Conservation (phyloP, 139 green algal species). For the Chlorella sp. region DNA sequence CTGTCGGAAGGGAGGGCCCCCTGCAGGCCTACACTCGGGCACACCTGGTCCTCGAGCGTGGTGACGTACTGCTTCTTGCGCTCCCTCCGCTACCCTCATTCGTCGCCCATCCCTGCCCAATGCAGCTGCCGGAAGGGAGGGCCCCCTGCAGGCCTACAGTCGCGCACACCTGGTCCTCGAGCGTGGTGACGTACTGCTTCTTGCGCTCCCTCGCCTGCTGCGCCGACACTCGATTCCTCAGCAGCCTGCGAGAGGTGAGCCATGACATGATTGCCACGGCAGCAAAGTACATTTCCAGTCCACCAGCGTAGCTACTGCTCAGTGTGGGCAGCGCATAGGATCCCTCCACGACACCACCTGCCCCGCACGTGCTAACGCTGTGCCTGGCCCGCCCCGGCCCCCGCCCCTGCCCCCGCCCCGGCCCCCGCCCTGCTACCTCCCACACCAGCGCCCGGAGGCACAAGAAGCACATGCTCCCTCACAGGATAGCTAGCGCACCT, state of each 20-base stretch:
- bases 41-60: constrained; percentile 57
- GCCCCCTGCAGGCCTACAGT: too few relatives aligned
- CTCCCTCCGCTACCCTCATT: constrained; percentile 52
- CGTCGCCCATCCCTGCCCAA: not conserved
- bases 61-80: constrained; percentile 75
- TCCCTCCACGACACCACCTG: not conserved
- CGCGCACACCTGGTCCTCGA: constrained; percentile 67
- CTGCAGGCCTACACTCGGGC: too few relatives aligned
- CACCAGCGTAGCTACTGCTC: too few relatives aligned
- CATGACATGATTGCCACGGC: too few relatives aligned
- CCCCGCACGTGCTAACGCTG: not conserved
- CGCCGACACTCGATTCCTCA: constrained; percentile 78
- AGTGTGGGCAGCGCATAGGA: not conserved
- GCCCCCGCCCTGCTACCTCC: too few relatives aligned
- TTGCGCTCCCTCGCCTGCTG: constrained; percentile 84
- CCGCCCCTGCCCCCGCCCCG: too few relatives aligned
- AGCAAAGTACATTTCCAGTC: not conserved
- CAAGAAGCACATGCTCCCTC: not conserved
- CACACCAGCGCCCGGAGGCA: not conserved
- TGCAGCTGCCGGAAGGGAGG: too few relatives aligned
- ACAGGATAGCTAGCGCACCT: constrained; percentile 4
- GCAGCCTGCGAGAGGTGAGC: constrained; percentile 40
- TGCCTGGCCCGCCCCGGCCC: not conserved
- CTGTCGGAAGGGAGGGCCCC: too few relatives aligned
- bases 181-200: constrained; percentile 61